Conservation (phyloP, 257 asterid genomes). For the Craterostigma plantagineum region DNA sequence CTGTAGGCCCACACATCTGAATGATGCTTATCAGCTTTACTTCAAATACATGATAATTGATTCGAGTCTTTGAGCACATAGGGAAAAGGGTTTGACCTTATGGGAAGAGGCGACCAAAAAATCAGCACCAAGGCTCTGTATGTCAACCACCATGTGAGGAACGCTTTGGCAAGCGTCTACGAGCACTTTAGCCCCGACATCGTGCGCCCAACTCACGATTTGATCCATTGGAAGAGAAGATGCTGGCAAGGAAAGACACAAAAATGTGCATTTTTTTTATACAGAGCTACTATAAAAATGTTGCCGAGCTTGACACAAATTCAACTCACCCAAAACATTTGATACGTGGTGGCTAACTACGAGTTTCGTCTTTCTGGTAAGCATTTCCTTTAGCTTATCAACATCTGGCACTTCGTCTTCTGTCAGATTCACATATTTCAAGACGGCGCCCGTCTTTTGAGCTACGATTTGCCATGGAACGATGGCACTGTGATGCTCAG, state of each 20-base stretch:
- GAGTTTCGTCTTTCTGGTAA: slow-evolving; percentile 56
- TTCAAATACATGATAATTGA: slow-evolving; percentile 21
- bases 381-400: slow-evolving; percentile 33
- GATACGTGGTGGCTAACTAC: slow-evolving; percentile 75
- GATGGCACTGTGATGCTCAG: slow-evolving; percentile 95
- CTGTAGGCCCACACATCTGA: slow-evolving; percentile 99
- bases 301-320: background rate
- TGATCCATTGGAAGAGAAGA: slow-evolving; percentile 73
- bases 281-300: background rate
- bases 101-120: slow-evolving; percentile 97
- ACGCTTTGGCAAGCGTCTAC: slow-evolving; percentile 99
- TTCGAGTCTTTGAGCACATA: slow-evolving; percentile 10
- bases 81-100: slow-evolving; percentile 43
- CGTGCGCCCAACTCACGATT: slow-evolving; percentile 78
- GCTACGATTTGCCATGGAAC: slow-evolving; percentile 99
- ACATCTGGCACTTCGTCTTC: slow-evolving; percentile 75
- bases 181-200: slow-evolving; percentile 82
- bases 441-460: slow-evolving; percentile 83
- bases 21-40: slow-evolving; percentile 47
- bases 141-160: slow-evolving; percentile 91
- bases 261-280: too few species aligned
- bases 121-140: slow-evolving; percentile 59
- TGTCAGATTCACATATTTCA: slow-evolving; percentile 47
- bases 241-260: slow-evolving; percentile 24
- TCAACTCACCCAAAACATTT: slow-evolving; percentile 51